Percentiles rank a stretch among this genome's conserved stretches.
Conservation (phyloP, 2,329 filamentous ascomycete genomes). For the Monosporascus sp. region DNA sequence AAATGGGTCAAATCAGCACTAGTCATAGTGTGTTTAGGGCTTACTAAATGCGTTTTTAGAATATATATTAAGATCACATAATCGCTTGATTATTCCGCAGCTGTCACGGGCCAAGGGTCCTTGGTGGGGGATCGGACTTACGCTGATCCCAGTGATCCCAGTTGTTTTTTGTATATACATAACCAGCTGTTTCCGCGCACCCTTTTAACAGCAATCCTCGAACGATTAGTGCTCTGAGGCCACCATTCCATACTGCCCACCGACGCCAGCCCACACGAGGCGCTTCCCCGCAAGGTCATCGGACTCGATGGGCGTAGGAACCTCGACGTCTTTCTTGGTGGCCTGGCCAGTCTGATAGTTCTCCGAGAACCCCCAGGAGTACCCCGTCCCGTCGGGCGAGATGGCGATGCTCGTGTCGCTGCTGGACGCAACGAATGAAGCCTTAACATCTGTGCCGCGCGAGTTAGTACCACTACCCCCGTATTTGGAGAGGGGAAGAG, state of each 20-base stretch:
- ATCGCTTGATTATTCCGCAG: too few relatives aligned
- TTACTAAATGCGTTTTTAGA: too few relatives aligned
- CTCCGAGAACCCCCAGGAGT: slow-evolving; percentile 74
- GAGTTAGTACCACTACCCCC: slow-evolving; percentile 11
- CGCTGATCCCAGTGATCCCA: too few relatives aligned
- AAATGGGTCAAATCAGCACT: too few relatives aligned
- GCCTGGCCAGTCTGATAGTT: slow-evolving; percentile 79
- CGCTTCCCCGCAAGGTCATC: slow-evolving; percentile 70
- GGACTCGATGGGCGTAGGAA: slow-evolving; percentile 78
- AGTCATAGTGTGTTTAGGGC: too few relatives aligned
- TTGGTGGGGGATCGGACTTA: too few relatives aligned
- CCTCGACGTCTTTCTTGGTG: slow-evolving; percentile 70
- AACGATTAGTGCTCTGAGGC: slow-evolving; percentile 20
- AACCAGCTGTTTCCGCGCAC: too few relatives aligned
- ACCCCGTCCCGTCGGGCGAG: slow-evolving; percentile 62
- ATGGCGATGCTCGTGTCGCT: slow-evolving; percentile 71
- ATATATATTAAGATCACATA: too few relatives aligned
- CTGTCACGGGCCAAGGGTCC: too few relatives aligned
- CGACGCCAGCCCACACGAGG: slow-evolving; percentile 75
- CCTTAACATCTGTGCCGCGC: slow-evolving; percentile 36
- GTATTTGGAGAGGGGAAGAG: not conserved
- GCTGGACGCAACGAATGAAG: slow-evolving; percentile 54
- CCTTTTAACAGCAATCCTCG: too few relatives aligned
- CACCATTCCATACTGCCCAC: slow-evolving; percentile 76
- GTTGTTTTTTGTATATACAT: too few relatives aligned